These are phyloP conservation scores for Hypoxylon sp. DNA, from an alignment of 2,329 filamentous ascomycete species.

Conservation along the genomic window DNA sequence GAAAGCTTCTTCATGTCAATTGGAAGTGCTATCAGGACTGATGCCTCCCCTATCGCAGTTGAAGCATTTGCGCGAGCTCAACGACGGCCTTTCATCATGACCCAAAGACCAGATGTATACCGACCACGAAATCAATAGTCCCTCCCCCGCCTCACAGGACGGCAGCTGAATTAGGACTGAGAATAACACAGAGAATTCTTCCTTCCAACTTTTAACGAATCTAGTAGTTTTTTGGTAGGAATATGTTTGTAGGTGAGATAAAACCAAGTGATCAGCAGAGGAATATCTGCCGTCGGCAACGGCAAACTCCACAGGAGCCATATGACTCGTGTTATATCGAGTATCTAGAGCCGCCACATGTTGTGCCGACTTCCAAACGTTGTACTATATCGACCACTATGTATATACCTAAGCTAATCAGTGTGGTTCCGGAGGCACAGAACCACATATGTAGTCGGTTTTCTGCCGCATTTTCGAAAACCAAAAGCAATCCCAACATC, in stretches of 20 bases:
- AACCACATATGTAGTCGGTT: background rate
- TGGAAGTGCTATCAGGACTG: conserved; percentile 94
- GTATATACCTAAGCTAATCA: conserved; percentile 32
- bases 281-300: conserved; percentile 14
- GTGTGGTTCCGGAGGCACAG: conserved; percentile 7
- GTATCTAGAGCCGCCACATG: conserved; percentile 5
- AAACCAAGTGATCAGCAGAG: conserved; percentile 12
- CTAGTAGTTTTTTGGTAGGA: background rate
- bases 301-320: conserved; percentile 11
- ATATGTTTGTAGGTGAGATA: conserved; percentile 9
- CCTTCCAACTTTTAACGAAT: conserved; percentile 3
- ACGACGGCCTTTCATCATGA: conserved; percentile 79
- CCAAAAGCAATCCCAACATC: conserved; percentile 2
- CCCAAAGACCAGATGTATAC: conserved; percentile 59
- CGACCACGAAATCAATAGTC: conserved; percentile 54
- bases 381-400: conserved; percentile 35
- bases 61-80: conserved; percentile 83
- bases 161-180: background rate
- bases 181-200: background rate
- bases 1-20: conserved; percentile 97
- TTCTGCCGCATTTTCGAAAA: conserved; percentile 16
- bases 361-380: conserved; percentile 6
- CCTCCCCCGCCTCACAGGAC: background rate
- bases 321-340: conserved; percentile 8
- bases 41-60: conserved; percentile 82